Base-by-base conservation (phyloP, 179 eudicot genomes). In the Nepenthes alata region DNA sequence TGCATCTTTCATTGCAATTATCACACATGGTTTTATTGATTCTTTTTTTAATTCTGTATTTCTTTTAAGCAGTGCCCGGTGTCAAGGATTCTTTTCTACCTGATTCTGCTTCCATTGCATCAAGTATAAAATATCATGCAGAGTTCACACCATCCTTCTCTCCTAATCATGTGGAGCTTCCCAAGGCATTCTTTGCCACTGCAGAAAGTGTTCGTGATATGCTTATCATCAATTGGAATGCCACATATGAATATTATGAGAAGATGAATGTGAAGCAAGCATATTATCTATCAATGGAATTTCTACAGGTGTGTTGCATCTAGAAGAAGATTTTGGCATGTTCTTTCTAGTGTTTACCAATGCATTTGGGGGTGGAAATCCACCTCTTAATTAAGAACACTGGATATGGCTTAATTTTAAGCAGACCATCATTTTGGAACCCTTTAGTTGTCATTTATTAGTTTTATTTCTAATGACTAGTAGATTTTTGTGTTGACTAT, bases 201-300 rank as follows among this genome's bases (percentile, higher is more conserved):
- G 94, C 97, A 41, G 90, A 88, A 77, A 85, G 94, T 72, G 88
- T 88, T 45, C 85, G 82, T 37, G 97, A 91, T 77, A 70, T 80
- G 67, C 91, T 91, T 50, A 80, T 91, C 36, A 72, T 76, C 58
- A 91, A 85, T 45, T 91, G 97, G 97, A 91, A 88, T 70, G 80
- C 88, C 38, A 91, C 97, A 0, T 82, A 85, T 79, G 87, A 85
- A 35, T 71, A 72, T 41, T 75, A 83, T 64, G 94, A 91, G 64
- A 83, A 75, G 85, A 69, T 69, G 67, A 91, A 91, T 79, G 88
- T 71, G 47, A 91, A 91, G 78, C 97, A 91, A 75, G 97, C 97
- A 11, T 88, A 91, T 71, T 91, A 91, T 71, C 58, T 91, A 35
- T 91, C 97, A 2, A 91, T 91, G 97, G 97, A 91, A 67, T 91